Conservation (phyloP, 306 rosid species). For the Cucurbita argyrosperma region DNA sequence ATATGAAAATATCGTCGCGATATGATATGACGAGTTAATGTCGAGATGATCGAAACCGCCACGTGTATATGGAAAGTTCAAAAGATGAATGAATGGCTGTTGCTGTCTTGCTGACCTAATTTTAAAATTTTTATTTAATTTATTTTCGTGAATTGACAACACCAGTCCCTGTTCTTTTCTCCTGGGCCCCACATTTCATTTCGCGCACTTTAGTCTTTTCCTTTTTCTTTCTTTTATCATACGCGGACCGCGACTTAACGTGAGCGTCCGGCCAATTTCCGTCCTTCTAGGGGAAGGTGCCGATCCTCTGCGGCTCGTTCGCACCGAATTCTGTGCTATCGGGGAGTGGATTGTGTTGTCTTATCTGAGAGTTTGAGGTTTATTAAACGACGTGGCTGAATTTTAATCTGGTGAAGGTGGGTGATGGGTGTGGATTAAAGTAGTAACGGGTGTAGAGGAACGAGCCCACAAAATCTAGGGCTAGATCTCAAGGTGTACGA, state of each 20-base stretch:
- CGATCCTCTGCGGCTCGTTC: not conserved
- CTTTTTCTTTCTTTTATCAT: not conserved
- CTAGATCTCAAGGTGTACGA: slow-evolving; percentile 15
- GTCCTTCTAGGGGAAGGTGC: not conserved
- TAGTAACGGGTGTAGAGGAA: not conserved
- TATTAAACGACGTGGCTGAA: not conserved
- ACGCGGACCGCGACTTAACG: not conserved
- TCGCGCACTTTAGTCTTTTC: not conserved
- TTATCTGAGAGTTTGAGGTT: not conserved
- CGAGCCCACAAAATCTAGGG: slow-evolving; percentile 9
- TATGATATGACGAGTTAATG: not conserved
- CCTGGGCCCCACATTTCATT: not conserved
- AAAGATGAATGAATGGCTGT: slow-evolving; percentile 10
- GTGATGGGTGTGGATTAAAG: not conserved
- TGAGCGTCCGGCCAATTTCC: not conserved
- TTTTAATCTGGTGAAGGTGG: too few species aligned
- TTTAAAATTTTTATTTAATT: not conserved
- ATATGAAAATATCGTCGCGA: not conserved
- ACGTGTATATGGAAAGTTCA: not conserved
- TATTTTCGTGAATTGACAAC: slow-evolving; percentile 13
- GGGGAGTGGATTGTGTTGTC: not conserved
- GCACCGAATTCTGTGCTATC: not conserved
- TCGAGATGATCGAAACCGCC: not conserved
- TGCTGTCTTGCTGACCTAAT: slow-evolving; percentile 6
- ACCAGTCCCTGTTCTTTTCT: not conserved